Evolutionary conservation across 257 asterid genomes (phyloP).

Genomic region (Fraxinus quadrangulata): DNA sequence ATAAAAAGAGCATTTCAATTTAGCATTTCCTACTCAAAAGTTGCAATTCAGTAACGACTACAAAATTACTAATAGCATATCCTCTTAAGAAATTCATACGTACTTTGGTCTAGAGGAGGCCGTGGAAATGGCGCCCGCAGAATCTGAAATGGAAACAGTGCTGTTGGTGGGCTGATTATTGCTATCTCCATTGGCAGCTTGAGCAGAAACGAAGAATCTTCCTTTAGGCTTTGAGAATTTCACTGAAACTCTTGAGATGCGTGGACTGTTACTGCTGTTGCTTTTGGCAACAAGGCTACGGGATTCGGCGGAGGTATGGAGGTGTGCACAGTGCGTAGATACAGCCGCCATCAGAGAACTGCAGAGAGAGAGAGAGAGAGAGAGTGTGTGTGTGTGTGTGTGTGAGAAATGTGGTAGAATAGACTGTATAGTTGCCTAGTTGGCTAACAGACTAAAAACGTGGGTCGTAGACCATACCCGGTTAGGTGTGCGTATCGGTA

Average conservation of each 20-base stretch:
- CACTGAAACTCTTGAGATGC: slow-evolving; percentile 12
- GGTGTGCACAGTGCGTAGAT: slow-evolving; percentile 31
- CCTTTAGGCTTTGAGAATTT: slow-evolving; percentile 26
- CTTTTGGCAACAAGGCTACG: slow-evolving; percentile 20
- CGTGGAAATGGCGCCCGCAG: slow-evolving; percentile 25
- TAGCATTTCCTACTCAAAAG: not conserved
- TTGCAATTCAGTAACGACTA: not conserved
- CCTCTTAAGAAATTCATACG: not conserved
- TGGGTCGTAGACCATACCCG: too few relatives aligned
- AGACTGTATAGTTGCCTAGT: too few relatives aligned
- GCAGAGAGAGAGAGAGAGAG: not conserved
- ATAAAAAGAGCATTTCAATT: not conserved
- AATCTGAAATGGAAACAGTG: slow-evolving; percentile 37
- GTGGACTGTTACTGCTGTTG: not conserved
- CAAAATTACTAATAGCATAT: not conserved
- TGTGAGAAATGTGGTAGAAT: too few relatives aligned
- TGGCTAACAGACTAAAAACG: too few relatives aligned
- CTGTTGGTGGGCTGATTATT: slow-evolving; percentile 32
- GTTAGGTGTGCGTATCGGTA: too few relatives aligned
- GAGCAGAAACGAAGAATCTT: slow-evolving; percentile 47
- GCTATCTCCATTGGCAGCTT: slow-evolving; percentile 37
- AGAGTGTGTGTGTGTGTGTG: too few relatives aligned
- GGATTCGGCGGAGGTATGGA: slow-evolving; percentile 23
- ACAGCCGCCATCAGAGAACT: slow-evolving; percentile 50
- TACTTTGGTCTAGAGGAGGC: slow-evolving; percentile 42